phyloP scores from a whole-genome alignment of 2,329 filamentous ascomycete species.

The Penicillium hesseltinei region DNA sequence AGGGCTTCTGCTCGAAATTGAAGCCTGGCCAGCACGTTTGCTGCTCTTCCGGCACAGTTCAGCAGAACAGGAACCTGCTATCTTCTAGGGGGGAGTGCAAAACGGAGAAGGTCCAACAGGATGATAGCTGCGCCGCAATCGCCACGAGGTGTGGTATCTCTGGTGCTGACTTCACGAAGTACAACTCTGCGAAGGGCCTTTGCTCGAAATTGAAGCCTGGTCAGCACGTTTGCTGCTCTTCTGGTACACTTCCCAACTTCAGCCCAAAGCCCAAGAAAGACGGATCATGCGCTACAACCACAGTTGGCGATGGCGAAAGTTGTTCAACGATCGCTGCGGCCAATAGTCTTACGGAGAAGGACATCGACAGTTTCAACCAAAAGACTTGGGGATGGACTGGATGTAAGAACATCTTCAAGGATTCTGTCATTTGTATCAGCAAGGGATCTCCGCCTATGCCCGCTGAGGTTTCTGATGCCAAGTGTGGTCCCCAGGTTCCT shows the following conservation, averaged over 20 bases:
- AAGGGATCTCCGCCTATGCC: no score
- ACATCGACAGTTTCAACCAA: constrained; percentile 41
- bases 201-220: constrained; percentile 33
- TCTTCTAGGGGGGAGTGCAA: background rate
- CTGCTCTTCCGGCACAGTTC: constrained; percentile 23
- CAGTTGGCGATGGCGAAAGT: constrained; percentile 31
- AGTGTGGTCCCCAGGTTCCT: no score
- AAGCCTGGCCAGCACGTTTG: constrained; percentile 36
- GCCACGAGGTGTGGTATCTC: constrained; percentile 38
- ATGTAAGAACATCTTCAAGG: constrained; percentile 31
- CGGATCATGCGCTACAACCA: constrained; percentile 38
- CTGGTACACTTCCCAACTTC: constrained; percentile 36
- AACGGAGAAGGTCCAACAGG: background rate
- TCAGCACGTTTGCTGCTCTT: constrained; percentile 38
- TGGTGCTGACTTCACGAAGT: constrained; percentile 23
- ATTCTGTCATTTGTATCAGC: background rate
- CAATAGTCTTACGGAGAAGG: constrained; percentile 1
- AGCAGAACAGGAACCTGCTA: background rate
- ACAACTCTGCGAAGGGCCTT: constrained; percentile 2
- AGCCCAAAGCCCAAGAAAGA: constrained; percentile 33
- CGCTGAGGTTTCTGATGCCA: no score
- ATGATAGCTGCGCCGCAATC: constrained; percentile 21
- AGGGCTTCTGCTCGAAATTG: constrained; percentile 31
- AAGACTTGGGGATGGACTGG: constrained; percentile 45
- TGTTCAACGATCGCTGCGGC: constrained; percentile 22